Evolutionary conservation across 345 rosid species (phyloP).

Genomic region (Moringa oleifera): DNA sequence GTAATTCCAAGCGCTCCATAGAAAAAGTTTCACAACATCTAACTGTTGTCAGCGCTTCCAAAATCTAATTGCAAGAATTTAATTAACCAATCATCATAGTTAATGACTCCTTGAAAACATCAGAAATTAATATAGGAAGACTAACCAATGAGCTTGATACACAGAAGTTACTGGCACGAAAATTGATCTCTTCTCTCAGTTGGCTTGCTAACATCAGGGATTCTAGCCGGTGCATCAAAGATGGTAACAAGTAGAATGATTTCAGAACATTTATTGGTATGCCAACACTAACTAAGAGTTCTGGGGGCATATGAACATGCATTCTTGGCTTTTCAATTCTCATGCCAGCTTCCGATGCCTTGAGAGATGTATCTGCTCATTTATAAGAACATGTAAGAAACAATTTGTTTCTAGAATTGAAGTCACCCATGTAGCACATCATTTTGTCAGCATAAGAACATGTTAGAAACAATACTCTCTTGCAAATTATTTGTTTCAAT

Average conservation of each 20-base stretch:
- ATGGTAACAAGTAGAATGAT: constrained; percentile 74
- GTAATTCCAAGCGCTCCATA: constrained; percentile 91
- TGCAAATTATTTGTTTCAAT: too few relatives aligned
- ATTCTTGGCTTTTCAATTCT: constrained; percentile 39
- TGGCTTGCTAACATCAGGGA: constrained; percentile 85
- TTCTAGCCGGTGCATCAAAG: constrained; percentile 77
- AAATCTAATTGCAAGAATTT: constrained; percentile 38
- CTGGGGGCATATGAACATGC: constrained; percentile 74
- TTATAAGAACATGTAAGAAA: constrained; percentile 11
- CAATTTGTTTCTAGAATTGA: not conserved
- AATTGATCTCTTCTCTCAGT: constrained; percentile 74
- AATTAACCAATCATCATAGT: constrained; percentile 2
- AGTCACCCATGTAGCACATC: not conserved
- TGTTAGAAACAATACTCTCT: not conserved
- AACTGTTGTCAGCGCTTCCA: constrained; percentile 75
- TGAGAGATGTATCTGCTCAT: constrained; percentile 34
- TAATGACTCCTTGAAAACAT: constrained; percentile 5
- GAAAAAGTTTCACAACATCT: constrained; percentile 74
- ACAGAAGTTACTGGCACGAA: constrained; percentile 31
- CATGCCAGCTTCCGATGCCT: constrained; percentile 24
- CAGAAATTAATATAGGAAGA: constrained; percentile 7
- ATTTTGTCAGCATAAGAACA: not conserved
- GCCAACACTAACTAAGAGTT: constrained; percentile 58
- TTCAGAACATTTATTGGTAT: constrained; percentile 38
- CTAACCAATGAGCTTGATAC: constrained; percentile 66